Percentiles rank a stretch among this genome's conserved stretches.
Evolutionary conservation across 306 rosid genomes (phyloP).

Genomic region (Dalbergia cultrata): DNA sequence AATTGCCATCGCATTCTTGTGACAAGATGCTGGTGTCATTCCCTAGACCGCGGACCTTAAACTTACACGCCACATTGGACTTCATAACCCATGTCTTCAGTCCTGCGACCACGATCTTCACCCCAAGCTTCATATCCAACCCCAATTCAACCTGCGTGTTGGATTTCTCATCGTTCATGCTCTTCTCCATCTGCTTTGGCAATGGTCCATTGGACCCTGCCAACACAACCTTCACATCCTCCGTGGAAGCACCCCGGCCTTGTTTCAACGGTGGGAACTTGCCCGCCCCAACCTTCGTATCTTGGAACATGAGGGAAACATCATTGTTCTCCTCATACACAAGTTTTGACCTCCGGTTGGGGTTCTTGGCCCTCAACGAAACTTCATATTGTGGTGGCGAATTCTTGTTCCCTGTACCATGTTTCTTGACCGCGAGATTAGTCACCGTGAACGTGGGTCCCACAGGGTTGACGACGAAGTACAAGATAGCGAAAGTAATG

Average conservation of each 20-base stretch:
- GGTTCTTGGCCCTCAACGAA: conserved; percentile 49
- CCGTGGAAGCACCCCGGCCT: background rate
- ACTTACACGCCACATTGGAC: conserved; percentile 49
- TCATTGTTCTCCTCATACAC: background rate
- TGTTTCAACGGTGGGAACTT: conserved; percentile 52
- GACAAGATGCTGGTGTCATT: conserved; percentile 33
- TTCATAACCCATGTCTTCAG: conserved; percentile 46
- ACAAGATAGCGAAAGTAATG: conserved; percentile 28
- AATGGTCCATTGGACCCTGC: conserved; percentile 18
- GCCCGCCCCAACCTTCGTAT: conserved; percentile 40
- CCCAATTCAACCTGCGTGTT: background rate
- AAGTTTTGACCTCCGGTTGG: conserved; percentile 37
- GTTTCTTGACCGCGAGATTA: background rate
- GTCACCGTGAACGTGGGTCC: conserved; percentile 52
- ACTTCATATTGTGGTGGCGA: conserved; percentile 39
- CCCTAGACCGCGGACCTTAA: conserved; percentile 44
- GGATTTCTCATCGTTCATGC: conserved; percentile 7
- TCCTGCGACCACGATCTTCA: conserved; percentile 32
- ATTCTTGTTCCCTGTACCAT: background rate
- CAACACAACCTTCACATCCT: conserved; percentile 19
- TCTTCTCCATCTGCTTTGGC: conserved; percentile 33
- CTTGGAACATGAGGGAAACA: conserved; percentile 1
- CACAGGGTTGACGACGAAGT: conserved; percentile 46
- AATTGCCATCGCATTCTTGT: conserved; percentile 45
- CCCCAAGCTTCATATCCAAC: conserved; percentile 47